These are phyloP conservation scores for Fusarium dimerum DNA, from an alignment of 2,329 filamentous ascomycete genomes.

Conservation along the genomic window DNA sequence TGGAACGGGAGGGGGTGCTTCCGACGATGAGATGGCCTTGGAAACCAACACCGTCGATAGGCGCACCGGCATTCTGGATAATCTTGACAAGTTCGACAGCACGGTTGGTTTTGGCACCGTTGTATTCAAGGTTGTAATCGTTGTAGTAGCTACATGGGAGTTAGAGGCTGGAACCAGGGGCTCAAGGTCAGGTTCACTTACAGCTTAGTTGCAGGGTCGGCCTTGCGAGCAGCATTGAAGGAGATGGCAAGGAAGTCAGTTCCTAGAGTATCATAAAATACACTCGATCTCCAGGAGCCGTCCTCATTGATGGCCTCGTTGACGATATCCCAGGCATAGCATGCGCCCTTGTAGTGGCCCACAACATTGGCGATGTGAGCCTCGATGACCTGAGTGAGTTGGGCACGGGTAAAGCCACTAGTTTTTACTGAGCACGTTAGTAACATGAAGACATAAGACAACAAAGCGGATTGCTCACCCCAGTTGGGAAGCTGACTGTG, in stretches of 20 bases:
- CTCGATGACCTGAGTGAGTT: constrained; percentile 52
- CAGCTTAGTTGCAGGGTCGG: constrained; percentile 57
- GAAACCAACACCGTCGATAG: constrained; percentile 63
- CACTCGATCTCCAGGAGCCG: constrained; percentile 51
- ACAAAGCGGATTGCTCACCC: constrained; percentile 15
- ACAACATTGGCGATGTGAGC: constrained; percentile 62
- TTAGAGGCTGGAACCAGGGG: neutral
- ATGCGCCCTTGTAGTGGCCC: constrained; percentile 58
- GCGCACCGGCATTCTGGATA: constrained; percentile 49
- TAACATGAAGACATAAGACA: neutral
- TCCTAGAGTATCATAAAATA: constrained; percentile 59
- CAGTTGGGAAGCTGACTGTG: constrained; percentile 39
- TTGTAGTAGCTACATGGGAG: constrained; percentile 42
- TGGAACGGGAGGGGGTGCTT: constrained; percentile 46
- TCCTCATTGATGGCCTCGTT: constrained; percentile 64
- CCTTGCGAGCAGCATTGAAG: constrained; percentile 56
- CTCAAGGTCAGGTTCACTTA: constrained; percentile 16
- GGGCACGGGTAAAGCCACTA: constrained; percentile 55
- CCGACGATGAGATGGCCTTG: constrained; percentile 63
- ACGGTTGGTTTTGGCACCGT: constrained; percentile 46
- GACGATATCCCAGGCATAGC: constrained; percentile 66
- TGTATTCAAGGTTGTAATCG: constrained; percentile 62
- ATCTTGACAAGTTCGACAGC: constrained; percentile 47
- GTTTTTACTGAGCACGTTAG: constrained; percentile 18
- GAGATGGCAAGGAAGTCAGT: constrained; percentile 58